phyloP scores from a whole-genome alignment of 495 filamentous ascomycete genomes.

The Pyrenopolyporus hunteri region DNA sequence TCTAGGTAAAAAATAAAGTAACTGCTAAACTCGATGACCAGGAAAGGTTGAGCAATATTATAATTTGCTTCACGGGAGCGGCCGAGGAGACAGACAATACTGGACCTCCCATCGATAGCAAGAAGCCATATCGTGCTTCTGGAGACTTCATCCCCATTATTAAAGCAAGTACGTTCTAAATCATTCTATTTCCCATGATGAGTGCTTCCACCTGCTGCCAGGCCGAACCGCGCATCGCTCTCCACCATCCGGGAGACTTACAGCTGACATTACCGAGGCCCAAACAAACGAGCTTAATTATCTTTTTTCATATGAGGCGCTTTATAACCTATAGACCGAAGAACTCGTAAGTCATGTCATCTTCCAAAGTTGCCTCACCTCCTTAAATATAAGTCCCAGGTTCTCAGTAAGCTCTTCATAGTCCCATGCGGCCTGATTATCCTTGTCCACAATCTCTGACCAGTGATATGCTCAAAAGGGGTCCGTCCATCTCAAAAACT shows the following conservation, averaged over 20 bases:
- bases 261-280: slow-evolving; percentile 46
- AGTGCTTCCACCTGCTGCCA: background rate
- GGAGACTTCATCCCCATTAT: too few species aligned
- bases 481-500: too few species aligned
- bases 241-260: background rate
- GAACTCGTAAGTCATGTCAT: background rate
- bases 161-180: slow-evolving; percentile 14
- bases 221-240: background rate
- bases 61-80: slow-evolving; percentile 42
- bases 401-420: slow-evolving; percentile 46
- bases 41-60: slow-evolving; percentile 48
- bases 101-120: slow-evolving; percentile 48
- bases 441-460: slow-evolving; percentile 50
- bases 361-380: slow-evolving; percentile 1
- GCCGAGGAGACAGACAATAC: slow-evolving; percentile 45
- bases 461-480: slow-evolving; percentile 46
- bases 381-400: background rate
- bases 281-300: slow-evolving; percentile 50
- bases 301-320: slow-evolving; percentile 38
- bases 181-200: background rate
- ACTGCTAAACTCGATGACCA: slow-evolving; percentile 36
- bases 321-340: slow-evolving; percentile 38
- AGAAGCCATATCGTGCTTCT: too few species aligned
- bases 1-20: background rate
- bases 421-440: slow-evolving; percentile 43